These are phyloP conservation scores for Amniculicola lignicola DNA, from an alignment of 495 filamentous ascomycete genomes.

Conservation along the genomic window DNA sequence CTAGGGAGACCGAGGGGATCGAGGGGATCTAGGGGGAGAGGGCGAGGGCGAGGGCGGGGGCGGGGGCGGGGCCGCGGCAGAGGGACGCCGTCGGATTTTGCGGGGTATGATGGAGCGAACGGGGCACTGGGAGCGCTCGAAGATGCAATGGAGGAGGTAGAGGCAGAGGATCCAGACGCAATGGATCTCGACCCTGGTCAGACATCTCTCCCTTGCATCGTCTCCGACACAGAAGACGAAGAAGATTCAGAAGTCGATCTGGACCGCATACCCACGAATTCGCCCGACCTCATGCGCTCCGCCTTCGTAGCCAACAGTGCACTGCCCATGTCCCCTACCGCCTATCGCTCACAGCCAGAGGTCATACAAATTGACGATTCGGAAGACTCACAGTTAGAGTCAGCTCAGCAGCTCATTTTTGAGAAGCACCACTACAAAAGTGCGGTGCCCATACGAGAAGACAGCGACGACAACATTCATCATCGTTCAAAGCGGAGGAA, in stretches of 20 bases:
- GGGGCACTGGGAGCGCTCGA: neutral
- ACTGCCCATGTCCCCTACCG: conserved; percentile 2
- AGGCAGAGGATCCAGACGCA: neutral
- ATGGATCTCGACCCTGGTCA: neutral
- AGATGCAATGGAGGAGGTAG: neutral
- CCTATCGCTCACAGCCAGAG: neutral
- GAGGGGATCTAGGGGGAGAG: conserved; percentile 1
- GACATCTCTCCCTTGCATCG: neutral
- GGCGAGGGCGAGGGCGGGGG: conserved; percentile 5
- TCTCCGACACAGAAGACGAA: conserved; percentile 3
- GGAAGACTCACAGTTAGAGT: conserved; percentile 1
- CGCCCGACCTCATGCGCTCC: conserved; percentile 14
- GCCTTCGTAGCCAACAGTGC: conserved; percentile 22
- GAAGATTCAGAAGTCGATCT: conserved; percentile 1
- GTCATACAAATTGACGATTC: conserved; percentile 4
- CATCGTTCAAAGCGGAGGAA: conserved; percentile 2
- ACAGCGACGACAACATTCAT: neutral
- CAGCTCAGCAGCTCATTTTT: conserved; percentile 2
- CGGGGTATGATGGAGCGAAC: neutral
- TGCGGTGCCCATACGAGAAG: neutral
- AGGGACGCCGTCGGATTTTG: too few relatives aligned
- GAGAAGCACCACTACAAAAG: neutral
- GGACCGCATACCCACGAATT: neutral
- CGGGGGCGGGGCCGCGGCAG: neutral
- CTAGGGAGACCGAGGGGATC: neutral